phyloP scores from a whole-genome alignment of 805 yeast species.

The Dipodascopsis tothii region DNA sequence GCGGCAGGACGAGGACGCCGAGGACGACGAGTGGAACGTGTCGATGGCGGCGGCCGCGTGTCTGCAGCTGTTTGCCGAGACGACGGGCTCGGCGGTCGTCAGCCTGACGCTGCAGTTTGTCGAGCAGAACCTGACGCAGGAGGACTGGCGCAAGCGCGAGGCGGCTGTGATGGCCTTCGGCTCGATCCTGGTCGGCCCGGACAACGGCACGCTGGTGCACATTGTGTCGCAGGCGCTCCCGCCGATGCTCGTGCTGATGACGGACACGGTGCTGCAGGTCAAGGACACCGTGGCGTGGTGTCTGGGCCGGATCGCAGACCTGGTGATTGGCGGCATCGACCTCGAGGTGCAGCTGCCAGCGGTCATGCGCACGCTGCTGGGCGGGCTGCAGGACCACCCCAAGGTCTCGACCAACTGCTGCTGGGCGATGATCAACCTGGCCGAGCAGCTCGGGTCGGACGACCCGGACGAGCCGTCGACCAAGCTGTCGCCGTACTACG shows the following conservation, averaged over 20 bases:
- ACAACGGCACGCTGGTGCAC: slow-evolving; percentile 43
- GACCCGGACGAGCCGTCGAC: slow-evolving; percentile 45
- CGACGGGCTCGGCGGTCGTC: slow-evolving; percentile 78
- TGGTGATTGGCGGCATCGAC: slow-evolving; percentile 70
- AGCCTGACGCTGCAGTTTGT: slow-evolving; percentile 81
- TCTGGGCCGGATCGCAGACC: slow-evolving; percentile 89
- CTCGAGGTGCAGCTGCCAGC: slow-evolving; percentile 56
- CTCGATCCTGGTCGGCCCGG: slow-evolving; percentile 77
- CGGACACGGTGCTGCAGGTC: slow-evolving; percentile 72
- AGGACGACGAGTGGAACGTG: slow-evolving; percentile 90
- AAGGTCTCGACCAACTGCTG: slow-evolving; percentile 94
- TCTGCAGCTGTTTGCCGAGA: slow-evolving; percentile 84
- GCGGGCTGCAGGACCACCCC: slow-evolving; percentile 86
- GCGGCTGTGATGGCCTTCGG: slow-evolving; percentile 99
- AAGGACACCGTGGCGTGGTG: slow-evolving; percentile 99
- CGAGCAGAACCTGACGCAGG: slow-evolving; percentile 54
- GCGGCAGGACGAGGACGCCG: slow-evolving; percentile 85
- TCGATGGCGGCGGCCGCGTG: slow-evolving; percentile 99
- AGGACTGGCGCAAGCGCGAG: slow-evolving; percentile 80
- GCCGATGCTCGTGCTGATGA: slow-evolving; percentile 67
- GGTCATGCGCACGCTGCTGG: slow-evolving; percentile 62
- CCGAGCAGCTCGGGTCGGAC: slow-evolving; percentile 65
- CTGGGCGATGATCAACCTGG: slow-evolving; percentile 89
- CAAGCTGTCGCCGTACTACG: slow-evolving; percentile 67
- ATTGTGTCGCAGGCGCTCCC: slow-evolving; percentile 76